Conservation (phyloP, 2,329 filamentous ascomycete species). For the Helicocarpus griseus region DNA sequence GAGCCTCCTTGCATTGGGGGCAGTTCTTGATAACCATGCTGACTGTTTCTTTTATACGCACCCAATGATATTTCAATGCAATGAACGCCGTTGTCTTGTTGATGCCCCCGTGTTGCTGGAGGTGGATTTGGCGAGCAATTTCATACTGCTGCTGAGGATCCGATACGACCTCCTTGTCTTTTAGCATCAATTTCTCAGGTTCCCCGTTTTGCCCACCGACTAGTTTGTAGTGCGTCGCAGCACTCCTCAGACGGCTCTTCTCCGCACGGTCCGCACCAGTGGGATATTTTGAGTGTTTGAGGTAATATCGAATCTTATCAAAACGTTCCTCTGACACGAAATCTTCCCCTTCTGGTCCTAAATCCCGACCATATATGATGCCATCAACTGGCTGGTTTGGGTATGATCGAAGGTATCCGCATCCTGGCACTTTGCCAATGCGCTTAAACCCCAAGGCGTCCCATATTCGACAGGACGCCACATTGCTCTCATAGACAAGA, state of each 20-base stretch:
- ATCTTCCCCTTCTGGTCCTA: slow-evolving; percentile 60
- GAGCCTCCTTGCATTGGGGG: slow-evolving; percentile 72
- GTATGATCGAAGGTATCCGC: slow-evolving; percentile 59
- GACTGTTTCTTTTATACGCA: slow-evolving; percentile 94
- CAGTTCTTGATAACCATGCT: slow-evolving; percentile 91
- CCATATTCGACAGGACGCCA: slow-evolving; percentile 84
- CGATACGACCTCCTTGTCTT: slow-evolving; percentile 93
- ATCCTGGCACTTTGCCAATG: slow-evolving; percentile 70
- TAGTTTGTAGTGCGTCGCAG: slow-evolving; percentile 91
- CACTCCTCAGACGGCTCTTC: slow-evolving; percentile 86
- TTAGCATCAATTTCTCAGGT: slow-evolving; percentile 77
- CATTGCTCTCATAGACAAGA: slow-evolving; percentile 87
- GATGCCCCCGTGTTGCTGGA: slow-evolving; percentile 74
- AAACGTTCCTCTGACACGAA: slow-evolving; percentile 91
- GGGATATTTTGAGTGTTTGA: slow-evolving; percentile 89
- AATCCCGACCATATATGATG: slow-evolving; percentile 64
- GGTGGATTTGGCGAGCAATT: slow-evolving; percentile 70
- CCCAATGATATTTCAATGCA: slow-evolving; percentile 93
- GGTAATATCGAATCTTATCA: slow-evolving; percentile 96
- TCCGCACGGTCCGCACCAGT: slow-evolving; percentile 87
- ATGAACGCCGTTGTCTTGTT: slow-evolving; percentile 97
- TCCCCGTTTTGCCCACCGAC: slow-evolving; percentile 40
- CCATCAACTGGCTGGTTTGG: slow-evolving; percentile 62
- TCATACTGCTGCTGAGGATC: slow-evolving; percentile 85
- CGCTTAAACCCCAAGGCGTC: slow-evolving; percentile 87